These are phyloP conservation scores for Curvularia verruculosa DNA, from an alignment of 2,329 filamentous ascomycete species.

Conservation along the genomic window DNA sequence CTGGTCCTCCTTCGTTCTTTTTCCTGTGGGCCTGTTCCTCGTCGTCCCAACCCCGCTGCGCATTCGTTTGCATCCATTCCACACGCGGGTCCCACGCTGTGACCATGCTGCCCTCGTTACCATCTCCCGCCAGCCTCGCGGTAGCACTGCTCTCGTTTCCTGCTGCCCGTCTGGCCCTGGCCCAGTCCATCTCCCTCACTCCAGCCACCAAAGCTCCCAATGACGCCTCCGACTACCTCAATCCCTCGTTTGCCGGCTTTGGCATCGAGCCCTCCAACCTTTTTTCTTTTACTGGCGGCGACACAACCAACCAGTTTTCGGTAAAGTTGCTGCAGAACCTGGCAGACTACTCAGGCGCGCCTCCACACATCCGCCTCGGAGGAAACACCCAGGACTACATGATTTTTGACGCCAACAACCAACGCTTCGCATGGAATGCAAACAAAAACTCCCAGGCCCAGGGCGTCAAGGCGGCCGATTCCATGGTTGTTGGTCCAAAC, in stretches of 20 bases:
- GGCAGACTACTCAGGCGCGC: slow-evolving; percentile 56
- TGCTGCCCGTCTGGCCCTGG: slow-evolving; percentile 22
- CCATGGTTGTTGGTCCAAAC: slow-evolving; percentile 55
- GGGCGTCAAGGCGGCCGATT: slow-evolving; percentile 52
- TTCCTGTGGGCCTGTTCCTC: slow-evolving; percentile 1
- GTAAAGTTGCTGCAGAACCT: slow-evolving; percentile 58
- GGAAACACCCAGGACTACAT: slow-evolving; percentile 61
- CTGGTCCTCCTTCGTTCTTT: slow-evolving; percentile 2
- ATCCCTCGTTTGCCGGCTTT: slow-evolving; percentile 57
- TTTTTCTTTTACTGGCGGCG: slow-evolving; percentile 57
- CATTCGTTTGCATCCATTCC: slow-evolving; percentile 2
- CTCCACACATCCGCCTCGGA: slow-evolving; percentile 57
- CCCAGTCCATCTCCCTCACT: slow-evolving; percentile 44
- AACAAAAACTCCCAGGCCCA: slow-evolving; percentile 51
- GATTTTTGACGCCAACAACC: slow-evolving; percentile 50
- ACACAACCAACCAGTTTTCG: slow-evolving; percentile 52
- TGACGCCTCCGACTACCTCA: slow-evolving; percentile 45
- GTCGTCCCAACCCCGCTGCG: neutral
- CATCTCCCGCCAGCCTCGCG: slow-evolving; percentile 18
- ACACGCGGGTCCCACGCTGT: slow-evolving; percentile 4
- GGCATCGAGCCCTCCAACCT: slow-evolving; percentile 61
- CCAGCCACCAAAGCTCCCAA: slow-evolving; percentile 36
- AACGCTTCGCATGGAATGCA: slow-evolving; percentile 45
- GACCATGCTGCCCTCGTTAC: slow-evolving; percentile 32
- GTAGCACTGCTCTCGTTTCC: slow-evolving; percentile 26